These are phyloP conservation scores for Leptographium lundbergii DNA, from an alignment of 2,329 filamentous ascomycete genomes.

Conservation along the genomic window DNA sequence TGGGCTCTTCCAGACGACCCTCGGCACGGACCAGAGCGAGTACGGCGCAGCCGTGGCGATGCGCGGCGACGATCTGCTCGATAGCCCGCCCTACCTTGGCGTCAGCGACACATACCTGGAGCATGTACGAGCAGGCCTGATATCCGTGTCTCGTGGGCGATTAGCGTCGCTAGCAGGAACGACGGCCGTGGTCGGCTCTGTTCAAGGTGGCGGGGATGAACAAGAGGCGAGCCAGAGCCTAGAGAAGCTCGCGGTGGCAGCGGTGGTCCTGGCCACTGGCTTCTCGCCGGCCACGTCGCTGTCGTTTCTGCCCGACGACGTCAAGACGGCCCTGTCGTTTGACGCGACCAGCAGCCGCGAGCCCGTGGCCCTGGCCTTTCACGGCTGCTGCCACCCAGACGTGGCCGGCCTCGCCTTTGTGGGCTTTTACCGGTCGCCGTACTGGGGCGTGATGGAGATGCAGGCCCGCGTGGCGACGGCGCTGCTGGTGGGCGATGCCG, in stretches of 20 bases:
- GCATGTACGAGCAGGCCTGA: slow-evolving; percentile 55
- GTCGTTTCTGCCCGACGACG: slow-evolving; percentile 45
- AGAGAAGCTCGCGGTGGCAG: slow-evolving; percentile 33
- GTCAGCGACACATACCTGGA: slow-evolving; percentile 62
- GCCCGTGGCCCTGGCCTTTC: slow-evolving; percentile 55
- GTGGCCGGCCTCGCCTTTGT: slow-evolving; percentile 62
- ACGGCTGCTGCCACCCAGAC: slow-evolving; percentile 47
- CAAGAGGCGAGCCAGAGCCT: slow-evolving; percentile 9
- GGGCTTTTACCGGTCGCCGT: slow-evolving; percentile 72
- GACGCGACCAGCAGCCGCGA: slow-evolving; percentile 39
- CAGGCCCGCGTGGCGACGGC: slow-evolving; percentile 58
- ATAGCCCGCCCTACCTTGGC: slow-evolving; percentile 50
- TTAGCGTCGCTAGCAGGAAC: slow-evolving; percentile 23
- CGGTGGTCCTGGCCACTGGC: slow-evolving; percentile 63
- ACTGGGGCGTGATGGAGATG: slow-evolving; percentile 83
- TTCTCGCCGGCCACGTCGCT: slow-evolving; percentile 55
- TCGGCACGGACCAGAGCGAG: slow-evolving; percentile 42
- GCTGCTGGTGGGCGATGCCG: slow-evolving; percentile 29
- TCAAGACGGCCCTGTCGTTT: slow-evolving; percentile 45
- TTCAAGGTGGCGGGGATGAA: too few species aligned
- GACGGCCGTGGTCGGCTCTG: slow-evolving; percentile 13
- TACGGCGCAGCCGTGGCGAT: slow-evolving; percentile 31
- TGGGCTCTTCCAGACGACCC: slow-evolving; percentile 29
- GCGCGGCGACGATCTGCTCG: slow-evolving; percentile 25
- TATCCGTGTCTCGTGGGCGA: slow-evolving; percentile 38